Base-by-base conservation (phyloP, 2,329 filamentous ascomycete genomes). In the Talaromyces sp. region DNA sequence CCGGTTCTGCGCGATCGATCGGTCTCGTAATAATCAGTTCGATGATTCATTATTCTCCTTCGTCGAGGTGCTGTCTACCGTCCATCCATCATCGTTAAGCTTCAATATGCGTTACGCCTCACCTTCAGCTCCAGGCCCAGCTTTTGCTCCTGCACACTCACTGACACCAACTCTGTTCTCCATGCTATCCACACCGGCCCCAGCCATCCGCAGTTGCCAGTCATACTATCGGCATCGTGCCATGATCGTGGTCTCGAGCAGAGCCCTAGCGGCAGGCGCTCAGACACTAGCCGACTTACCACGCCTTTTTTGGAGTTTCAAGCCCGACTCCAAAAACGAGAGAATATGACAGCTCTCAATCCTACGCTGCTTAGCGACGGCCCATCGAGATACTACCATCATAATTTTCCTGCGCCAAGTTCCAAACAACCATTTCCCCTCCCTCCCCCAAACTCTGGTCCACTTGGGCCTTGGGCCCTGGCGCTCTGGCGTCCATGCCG, bases 291-390 rank as follows among this genome's bases (percentile, higher is more conserved):
- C 49, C 49, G 17, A 46, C 43, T 29, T 52, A 26, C 49, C 49
- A 52, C 17, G 24, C 24, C 49, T 27, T 52, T 29, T 52, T 52
- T 29, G 14, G 19, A 52, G 26, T 13, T 52, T 29, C 27, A 17
- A 9, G 26, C 11, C 24, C 24, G 26, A 52, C 26, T 52, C 49
- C 29, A 51, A 27, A 56, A 32, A 35, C 14, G 29, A 55, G 21
- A 54, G 32, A 63, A 63, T 63, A 61, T 63, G 61, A 63, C 53
- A 63, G 59, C 61, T 63, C 61, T 46, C 43, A 61, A 61, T 51
- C 31, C 43, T 32, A 32, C 24, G 27, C 32, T 53, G n/a, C 24
- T 49, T 54, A 26, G 55, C 54, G 27, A 35, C 13, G 32, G 26
- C 24, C 35, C 21, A 38, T 56, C 38, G 13, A 50, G 19, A 50